Evolutionary conservation across 306 rosid genomes (phyloP), one percentile per base, ranked within the genome.

Genomic region (Quercus gilva): DNA sequence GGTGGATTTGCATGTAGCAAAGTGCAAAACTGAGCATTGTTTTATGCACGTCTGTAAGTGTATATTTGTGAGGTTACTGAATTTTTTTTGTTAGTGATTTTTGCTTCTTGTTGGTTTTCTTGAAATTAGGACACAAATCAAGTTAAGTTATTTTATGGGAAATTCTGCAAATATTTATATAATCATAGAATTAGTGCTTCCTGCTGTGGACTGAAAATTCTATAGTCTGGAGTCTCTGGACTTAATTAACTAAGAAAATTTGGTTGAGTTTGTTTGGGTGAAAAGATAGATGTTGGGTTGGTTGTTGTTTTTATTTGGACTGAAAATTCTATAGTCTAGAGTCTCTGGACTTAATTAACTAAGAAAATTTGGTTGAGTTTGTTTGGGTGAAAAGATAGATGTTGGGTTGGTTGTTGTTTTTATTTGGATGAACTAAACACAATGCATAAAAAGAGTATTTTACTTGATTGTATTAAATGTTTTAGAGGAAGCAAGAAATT

Each of bases 41-140:
- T 49, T 33, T 9, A 41, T 52, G 3, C 20, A 5, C 9, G 23
- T 55, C 41, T 71, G 7, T 63, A 17, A 43, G 6, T 59, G 0
- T 28, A 64, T 63, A 8, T 25, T 53, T 63, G 4, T 1, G 41
- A 43, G 37, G 59, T 76, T 2, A n/a, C 53, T 25, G 3, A 23
- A 61, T 26, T 67, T 68, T 41, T 41, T 73, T 26, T 77, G 28
- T 49, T 8, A 10, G 55, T 52, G 7, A 1, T 25, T 81, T 60
- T 63, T 74, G 57, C 60, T 10, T 45, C 9, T 19, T 35, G 13
- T n/a, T 68, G 28, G 51, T n/a, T 68, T 33, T 35, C 72, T 8
- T n/a, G 71, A 64, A 29, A 64, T 64, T 31, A 64, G 71, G 49
- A 64, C 67, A 15, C 71, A 64, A 64, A 64, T 31, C 67, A 60